phyloP scores from a whole-genome alignment of 2,329 filamentous ascomycete genomes.

The Alternaria sp. region DNA sequence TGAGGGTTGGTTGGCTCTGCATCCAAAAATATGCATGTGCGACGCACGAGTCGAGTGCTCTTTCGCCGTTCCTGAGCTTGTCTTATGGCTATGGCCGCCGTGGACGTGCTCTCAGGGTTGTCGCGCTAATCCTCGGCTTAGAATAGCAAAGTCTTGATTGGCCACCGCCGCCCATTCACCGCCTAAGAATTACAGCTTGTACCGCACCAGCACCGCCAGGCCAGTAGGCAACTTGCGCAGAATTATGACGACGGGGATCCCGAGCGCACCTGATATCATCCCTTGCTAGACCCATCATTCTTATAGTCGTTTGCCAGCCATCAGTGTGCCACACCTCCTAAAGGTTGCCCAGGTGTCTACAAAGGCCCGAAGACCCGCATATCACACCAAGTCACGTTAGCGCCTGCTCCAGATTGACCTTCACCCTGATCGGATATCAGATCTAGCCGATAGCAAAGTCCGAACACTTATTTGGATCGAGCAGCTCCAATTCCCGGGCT shows the following conservation, averaged over 20 bases:
- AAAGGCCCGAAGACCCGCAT: slow-evolving; percentile 27
- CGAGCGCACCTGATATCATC: slow-evolving; percentile 21
- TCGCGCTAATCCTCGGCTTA: slow-evolving; percentile 28
- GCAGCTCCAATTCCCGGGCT: slow-evolving; percentile 2
- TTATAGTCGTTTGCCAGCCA: slow-evolving; percentile 24
- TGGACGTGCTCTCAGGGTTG: slow-evolving; percentile 12
- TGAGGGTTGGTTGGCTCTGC: slow-evolving; percentile 2
- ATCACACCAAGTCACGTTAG: slow-evolving; percentile 35
- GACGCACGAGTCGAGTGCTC: not conserved
- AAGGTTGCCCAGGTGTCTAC: slow-evolving; percentile 19
- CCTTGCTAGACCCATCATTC: slow-evolving; percentile 21
- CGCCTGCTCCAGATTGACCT: slow-evolving; percentile 20
- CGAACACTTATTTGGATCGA: not conserved
- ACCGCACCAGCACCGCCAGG: slow-evolving; percentile 23
- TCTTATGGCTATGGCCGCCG: slow-evolving; percentile 3
- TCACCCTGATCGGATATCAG: slow-evolving; percentile 20
- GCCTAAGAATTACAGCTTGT: slow-evolving; percentile 17
- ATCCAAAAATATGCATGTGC: not conserved
- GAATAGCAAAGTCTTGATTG: slow-evolving; percentile 29
- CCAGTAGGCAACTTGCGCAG: slow-evolving; percentile 19
- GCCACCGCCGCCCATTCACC: slow-evolving; percentile 25
- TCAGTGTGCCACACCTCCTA: slow-evolving; percentile 21
- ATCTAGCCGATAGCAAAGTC: slow-evolving; percentile 10
- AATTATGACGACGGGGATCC: slow-evolving; percentile 25
- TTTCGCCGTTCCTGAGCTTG: not conserved